Conservation (phyloP, 2,329 filamentous ascomycete species). For the Aciculosporium take region DNA sequence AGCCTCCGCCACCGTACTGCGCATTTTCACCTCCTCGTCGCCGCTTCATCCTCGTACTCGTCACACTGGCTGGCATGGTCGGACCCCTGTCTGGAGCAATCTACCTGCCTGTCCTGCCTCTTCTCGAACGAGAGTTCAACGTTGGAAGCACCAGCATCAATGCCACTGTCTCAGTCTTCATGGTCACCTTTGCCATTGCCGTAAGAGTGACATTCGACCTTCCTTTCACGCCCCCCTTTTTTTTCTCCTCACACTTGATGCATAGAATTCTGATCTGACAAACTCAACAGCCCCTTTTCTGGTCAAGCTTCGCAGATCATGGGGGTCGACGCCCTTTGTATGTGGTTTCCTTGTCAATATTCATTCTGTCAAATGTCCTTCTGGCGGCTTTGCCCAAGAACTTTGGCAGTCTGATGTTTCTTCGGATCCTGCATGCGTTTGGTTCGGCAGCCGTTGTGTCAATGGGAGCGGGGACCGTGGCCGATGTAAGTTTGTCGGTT, state of each 20-base stretch:
- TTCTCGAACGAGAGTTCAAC: conserved; percentile 23
- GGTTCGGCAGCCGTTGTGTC: conserved; percentile 27
- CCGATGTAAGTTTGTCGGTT: conserved; percentile 15
- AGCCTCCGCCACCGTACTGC: conserved; percentile 18
- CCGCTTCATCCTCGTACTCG: conserved; percentile 23
- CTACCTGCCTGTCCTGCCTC: conserved; percentile 26
- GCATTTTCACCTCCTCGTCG: conserved; percentile 21
- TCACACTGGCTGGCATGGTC: conserved; percentile 27
- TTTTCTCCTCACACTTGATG: not conserved
- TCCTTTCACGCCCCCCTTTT: not conserved
- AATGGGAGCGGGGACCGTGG: conserved; percentile 28
- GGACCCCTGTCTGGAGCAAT: conserved; percentile 29
- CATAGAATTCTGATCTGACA: not conserved
- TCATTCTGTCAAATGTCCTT: conserved; percentile 23
- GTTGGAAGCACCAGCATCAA: conserved; percentile 23
- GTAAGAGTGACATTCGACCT: conserved; percentile 8
- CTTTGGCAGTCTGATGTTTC: conserved; percentile 22
- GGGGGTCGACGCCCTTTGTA: conserved; percentile 26
- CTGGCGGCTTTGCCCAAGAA: conserved; percentile 24
- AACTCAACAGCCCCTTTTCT: conserved; percentile 22
- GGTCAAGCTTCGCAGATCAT: conserved; percentile 24
- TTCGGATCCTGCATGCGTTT: conserved; percentile 27
- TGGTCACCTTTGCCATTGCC: conserved; percentile 27
- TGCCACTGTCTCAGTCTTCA: conserved; percentile 29
- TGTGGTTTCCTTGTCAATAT: conserved; percentile 24